Base-by-base conservation (phyloP, 768 basidiomycete genomes). In the Phylloporus rhodoxanthus region DNA sequence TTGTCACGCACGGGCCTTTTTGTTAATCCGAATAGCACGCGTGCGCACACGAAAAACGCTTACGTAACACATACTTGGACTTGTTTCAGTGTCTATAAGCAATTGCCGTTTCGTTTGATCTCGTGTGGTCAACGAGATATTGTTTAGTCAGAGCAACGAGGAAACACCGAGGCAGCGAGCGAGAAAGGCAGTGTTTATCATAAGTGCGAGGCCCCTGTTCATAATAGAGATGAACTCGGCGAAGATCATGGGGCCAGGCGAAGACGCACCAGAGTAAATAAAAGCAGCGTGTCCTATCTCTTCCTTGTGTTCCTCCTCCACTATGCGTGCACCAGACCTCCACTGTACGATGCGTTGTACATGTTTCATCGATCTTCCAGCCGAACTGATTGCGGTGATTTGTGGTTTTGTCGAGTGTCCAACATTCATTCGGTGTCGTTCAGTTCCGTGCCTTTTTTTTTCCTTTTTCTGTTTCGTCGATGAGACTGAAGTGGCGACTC, bases 371-470 rank as follows among this genome's bases (percentile, higher is more conserved):
- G 46, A 57, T 43, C 44, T 61, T 14, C 60, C 60, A 0, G 32
- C 58, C 0, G 60, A 61, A 30, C 33, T 61, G 0, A 21, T 61
- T 17, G 48, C 44, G 0, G 48, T 42, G 10, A 52, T 60, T 29
- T 63, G 52, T 40, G 20, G 23, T n/a, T 21, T 42, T 34, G 44
- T 40, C 33, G 50, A 41, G 3, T 60, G 51, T 26, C 50, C 37
- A 6, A 54, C 55, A 10, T 37, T 57, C 43, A 36, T 49, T 3
- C 8, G 41, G 21, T 52, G 46, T 43, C 57, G 60, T 20, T 48
- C 29, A 7, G 61, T 61, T 42, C 44, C 53, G 48, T 34, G 20
- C 39, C 25, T n/a, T 14, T 17, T n/a, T 14, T 17, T 41, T 14
- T 26, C 25, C 15, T 39, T 39, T 21, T 7, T 23, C 14, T 15